These are phyloP conservation scores for grape (Vitis vinifera) DNA, from an alignment of 164 flowering plant genomes.

Conservation along the genomic window DNA sequence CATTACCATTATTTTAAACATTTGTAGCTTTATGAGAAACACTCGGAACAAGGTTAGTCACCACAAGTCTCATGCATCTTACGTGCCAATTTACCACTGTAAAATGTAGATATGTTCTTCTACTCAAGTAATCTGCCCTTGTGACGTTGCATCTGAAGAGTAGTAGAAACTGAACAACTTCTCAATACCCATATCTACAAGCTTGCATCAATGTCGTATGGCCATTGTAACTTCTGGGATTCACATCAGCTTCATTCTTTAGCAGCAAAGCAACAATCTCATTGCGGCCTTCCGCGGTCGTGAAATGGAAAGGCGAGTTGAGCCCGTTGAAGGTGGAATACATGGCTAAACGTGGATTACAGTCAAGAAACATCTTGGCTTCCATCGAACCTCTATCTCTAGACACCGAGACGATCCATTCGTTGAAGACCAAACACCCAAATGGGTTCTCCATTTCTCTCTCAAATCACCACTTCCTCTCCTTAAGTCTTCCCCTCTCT, in stretches of 20 bases:
- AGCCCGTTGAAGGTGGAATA: constrained; percentile 92
- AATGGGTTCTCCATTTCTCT: constrained; percentile 80
- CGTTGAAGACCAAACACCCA: constrained; percentile 94
- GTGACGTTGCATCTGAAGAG: constrained; percentile 82
- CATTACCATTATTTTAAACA: constrained; percentile 31
- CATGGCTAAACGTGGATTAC: constrained; percentile 82
- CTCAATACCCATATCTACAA: constrained; percentile 33
- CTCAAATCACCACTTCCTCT: constrained; percentile 4
- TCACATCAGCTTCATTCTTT: constrained; percentile 94
- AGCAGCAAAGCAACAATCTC: constrained; percentile 91
- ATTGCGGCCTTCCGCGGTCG: constrained; percentile 86
- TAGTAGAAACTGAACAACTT: constrained; percentile 87
- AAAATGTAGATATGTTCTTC: constrained; percentile 92
- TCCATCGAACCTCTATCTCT: constrained; percentile 91
- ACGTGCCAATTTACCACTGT: constrained; percentile 90
- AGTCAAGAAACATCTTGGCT: constrained; percentile 88
- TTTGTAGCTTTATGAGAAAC: constrained; percentile 50
- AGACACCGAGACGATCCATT: constrained; percentile 90
- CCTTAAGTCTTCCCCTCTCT: constrained; percentile 11
- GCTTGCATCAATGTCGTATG: constrained; percentile 99
- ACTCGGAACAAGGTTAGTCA: constrained; percentile 87
- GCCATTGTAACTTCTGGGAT: constrained; percentile 94
- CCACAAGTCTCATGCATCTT: constrained; percentile 83
- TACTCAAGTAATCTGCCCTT: constrained; percentile 89
- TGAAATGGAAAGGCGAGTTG: constrained; percentile 88